Evolutionary conservation across 306 rosid species (phyloP), one percentile per base, ranked within the genome.

Genomic region (Prunus dulcis): DNA sequence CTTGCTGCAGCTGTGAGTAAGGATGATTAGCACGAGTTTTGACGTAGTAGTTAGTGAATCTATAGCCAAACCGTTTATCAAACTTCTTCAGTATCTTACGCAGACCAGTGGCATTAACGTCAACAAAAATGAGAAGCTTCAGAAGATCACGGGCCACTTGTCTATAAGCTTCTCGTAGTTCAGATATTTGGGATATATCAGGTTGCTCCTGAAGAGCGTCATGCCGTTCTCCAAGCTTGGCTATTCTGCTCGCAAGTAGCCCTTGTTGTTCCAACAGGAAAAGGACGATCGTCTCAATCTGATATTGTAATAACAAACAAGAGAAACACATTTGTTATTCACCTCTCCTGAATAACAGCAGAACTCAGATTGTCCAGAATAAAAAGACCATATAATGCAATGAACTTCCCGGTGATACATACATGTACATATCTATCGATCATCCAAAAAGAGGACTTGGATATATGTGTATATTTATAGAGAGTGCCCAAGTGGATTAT

Each of bases 221-320:
- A 38, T 84, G 89, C 86, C 72, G 79, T 82, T 89, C 83, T 75
- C 88, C 97, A 74, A 91, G 98, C 55, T 77, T 83, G 34, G 92
- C 88, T 88, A 93, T 84, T 90, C 86, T 87, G 86, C 99, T 91
- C 28, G 99, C 97, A 84, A 96, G 88, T 79, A 82, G 76, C 80
- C 99, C 99, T 93, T 96, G 99, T 93, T 93, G 98, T 80, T 96
- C 99, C 96, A 96, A 74, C 25, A 96, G 78, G 84, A 96, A 96
- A 78, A 96, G 97, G 80, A 96, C 99, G 72, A 88, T 87, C 74
- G 80, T 96, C 91, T 96, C 99, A 57, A 96, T 96, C 99, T 96
- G 93, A 80, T 73, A 71, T 74, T 70, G 70, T 58, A 81, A 56
- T 38, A 66, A 5, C 50, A 65, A 64, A 10, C 46, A 64, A 55